phyloP scores from a whole-genome alignment of 2,329 filamentous ascomycete species.

The Coniochaeta sp. region DNA sequence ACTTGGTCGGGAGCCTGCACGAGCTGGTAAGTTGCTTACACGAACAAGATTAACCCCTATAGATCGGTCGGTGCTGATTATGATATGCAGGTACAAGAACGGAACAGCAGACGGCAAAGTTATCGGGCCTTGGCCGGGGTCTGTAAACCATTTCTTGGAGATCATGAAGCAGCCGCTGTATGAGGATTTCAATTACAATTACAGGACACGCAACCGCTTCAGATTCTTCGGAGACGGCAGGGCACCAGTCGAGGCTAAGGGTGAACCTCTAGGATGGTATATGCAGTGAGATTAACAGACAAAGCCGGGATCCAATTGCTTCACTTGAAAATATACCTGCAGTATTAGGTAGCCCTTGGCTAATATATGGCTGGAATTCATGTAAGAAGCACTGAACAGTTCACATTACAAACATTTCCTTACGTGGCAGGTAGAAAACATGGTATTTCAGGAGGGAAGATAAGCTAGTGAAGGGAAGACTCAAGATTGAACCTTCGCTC shows the following conservation, averaged over 20 bases:
- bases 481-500: too few relatives aligned
- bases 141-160: constrained; percentile 48
- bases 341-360: too few relatives aligned
- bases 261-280: background rate
- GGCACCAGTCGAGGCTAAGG: background rate
- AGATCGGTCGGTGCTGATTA: too few relatives aligned
- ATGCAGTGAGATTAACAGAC: background rate
- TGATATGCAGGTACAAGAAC: constrained; percentile 59
- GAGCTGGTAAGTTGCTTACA: background rate
- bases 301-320: too few relatives aligned
- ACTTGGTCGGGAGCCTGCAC: constrained; percentile 47
- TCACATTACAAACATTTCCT: too few relatives aligned
- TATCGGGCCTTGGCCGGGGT: constrained; percentile 62
- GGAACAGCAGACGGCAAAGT: constrained; percentile 52
- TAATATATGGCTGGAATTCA: too few relatives aligned
- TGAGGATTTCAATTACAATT: constrained; percentile 44
- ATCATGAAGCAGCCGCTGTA: constrained; percentile 33
- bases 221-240: constrained; percentile 2
- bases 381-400: too few relatives aligned
- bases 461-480: too few relatives aligned
- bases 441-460: too few relatives aligned
- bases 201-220: constrained; percentile 18
- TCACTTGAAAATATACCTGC: too few relatives aligned
- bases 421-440: too few relatives aligned
- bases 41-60: background rate